Percentiles rank a stretch among this genome's conserved stretches.
These are phyloP conservation scores for Colletotrichum higginsianum DNA, from an alignment of 2,329 filamentous ascomycete species.

Conservation along the genomic window DNA sequence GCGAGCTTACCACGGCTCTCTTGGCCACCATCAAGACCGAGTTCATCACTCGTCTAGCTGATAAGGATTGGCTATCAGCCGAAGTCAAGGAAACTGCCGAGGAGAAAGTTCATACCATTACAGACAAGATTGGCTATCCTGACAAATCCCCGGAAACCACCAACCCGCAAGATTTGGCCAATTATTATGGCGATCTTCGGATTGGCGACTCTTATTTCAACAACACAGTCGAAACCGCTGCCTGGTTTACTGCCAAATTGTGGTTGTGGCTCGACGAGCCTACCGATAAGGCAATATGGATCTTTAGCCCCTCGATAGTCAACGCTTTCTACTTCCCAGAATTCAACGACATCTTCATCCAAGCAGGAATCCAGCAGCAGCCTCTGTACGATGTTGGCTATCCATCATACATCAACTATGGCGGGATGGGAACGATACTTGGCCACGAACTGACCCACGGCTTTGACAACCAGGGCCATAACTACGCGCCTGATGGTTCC, in stretches of 20 bases:
- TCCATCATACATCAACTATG: constrained; percentile 77
- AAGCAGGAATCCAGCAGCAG: constrained; percentile 76
- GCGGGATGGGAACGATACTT: constrained; percentile 76
- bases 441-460: constrained; percentile 80
- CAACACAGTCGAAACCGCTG: constrained; percentile 67
- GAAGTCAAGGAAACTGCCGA: constrained; percentile 71
- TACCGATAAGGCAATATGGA: constrained; percentile 72
- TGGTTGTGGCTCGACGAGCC: constrained; percentile 74
- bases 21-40: constrained; percentile 77
- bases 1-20: constrained; percentile 76
- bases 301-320: constrained; percentile 69
- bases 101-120: constrained; percentile 75
- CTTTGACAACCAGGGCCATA: constrained; percentile 76
- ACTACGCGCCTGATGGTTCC: constrained; percentile 75
- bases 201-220: constrained; percentile 69
- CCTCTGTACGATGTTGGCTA: constrained; percentile 74
- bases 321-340: constrained; percentile 78
- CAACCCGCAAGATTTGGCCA: constrained; percentile 66
- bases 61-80: constrained; percentile 75
- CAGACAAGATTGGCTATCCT: constrained; percentile 78
- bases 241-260: constrained; percentile 61
- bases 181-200: constrained; percentile 69
- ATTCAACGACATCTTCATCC: constrained; percentile 78
- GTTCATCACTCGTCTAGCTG: constrained; percentile 72
- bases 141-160: constrained; percentile 63